phyloP scores from a whole-genome alignment of 2,329 filamentous ascomycete genomes.

The Sclerotinia nivalis region DNA sequence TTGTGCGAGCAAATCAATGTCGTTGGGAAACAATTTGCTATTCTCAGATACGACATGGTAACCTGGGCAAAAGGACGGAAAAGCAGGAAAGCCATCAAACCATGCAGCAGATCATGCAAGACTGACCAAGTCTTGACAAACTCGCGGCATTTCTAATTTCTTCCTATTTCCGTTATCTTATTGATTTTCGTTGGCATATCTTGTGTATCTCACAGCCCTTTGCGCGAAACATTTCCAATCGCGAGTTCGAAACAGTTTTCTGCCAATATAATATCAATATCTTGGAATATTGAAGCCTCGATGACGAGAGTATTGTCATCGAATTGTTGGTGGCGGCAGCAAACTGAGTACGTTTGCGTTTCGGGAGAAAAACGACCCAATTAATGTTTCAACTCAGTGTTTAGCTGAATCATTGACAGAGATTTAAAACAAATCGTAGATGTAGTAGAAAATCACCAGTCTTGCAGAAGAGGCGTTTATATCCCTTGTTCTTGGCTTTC shows the following conservation, averaged over 20 bases:
- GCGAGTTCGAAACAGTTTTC: background rate
- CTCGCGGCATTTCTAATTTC: background rate
- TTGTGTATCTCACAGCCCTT: background rate
- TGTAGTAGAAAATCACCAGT: background rate
- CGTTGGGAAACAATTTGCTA: background rate
- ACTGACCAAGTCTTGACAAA: constrained; percentile 3
- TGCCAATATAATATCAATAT: background rate
- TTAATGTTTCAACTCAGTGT: background rate
- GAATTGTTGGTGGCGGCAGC: constrained; percentile 1
- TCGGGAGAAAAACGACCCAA: constrained; percentile 5
- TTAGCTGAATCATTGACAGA: background rate
- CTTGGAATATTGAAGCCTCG: constrained; percentile 15
- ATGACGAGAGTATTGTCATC: background rate
- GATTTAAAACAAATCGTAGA: background rate
- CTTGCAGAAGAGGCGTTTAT: background rate
- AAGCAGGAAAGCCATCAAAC: constrained; percentile 1
- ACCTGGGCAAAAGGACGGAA: background rate
- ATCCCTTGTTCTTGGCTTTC: background rate
- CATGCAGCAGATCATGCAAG: constrained; percentile 14
- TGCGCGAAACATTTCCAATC: constrained; percentile 15
- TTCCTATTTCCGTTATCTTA: constrained; percentile 9
- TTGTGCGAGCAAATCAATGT: background rate
- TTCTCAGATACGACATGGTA: constrained; percentile 3
- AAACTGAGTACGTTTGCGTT: background rate
- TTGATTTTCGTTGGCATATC: constrained; percentile 6